Evolutionary conservation across 306 rosid genomes (phyloP).

Genomic region (Acacia acuminata): DNA sequence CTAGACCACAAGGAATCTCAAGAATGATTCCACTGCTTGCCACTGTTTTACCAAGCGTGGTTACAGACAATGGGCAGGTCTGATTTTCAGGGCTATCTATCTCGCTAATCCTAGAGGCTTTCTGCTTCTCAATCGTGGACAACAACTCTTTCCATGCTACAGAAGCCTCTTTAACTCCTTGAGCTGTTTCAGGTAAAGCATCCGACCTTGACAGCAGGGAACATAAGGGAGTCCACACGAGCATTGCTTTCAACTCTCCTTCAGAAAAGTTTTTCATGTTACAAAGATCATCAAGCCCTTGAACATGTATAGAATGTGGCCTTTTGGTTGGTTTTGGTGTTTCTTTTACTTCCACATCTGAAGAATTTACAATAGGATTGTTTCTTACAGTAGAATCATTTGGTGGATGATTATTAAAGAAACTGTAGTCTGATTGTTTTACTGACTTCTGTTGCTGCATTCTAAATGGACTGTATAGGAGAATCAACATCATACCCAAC

Average conservation of each 20-base stretch:
- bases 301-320: conserved; percentile 54
- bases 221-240: conserved; percentile 65
- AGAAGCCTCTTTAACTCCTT: conserved; percentile 92
- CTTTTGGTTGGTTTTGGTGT: conserved; percentile 36
- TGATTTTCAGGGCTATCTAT: conserved; percentile 39
- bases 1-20: conserved; percentile 82
- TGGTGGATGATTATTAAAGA: conserved; percentile 54
- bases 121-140: conserved; percentile 46
- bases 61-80: conserved; percentile 69
- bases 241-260: conserved; percentile 55
- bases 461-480: conserved; percentile 58
- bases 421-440: conserved; percentile 58
- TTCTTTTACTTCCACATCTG: conserved; percentile 25
- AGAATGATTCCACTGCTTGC: conserved; percentile 49
- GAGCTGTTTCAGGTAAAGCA: conserved; percentile 75
- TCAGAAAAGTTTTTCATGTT: conserved; percentile 42
- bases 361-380: conserved; percentile 29
- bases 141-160: conserved; percentile 76
- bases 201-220: conserved; percentile 74
- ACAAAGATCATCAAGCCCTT: conserved; percentile 65
- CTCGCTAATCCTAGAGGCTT: conserved; percentile 44
- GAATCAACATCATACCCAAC: conserved; percentile 54
- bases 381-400: conserved; percentile 35
- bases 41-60: conserved; percentile 35
- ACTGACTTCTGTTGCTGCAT: conserved; percentile 59